phyloP scores from a whole-genome alignment of 139 green algal species.

The Spirogloea muscicola region DNA sequence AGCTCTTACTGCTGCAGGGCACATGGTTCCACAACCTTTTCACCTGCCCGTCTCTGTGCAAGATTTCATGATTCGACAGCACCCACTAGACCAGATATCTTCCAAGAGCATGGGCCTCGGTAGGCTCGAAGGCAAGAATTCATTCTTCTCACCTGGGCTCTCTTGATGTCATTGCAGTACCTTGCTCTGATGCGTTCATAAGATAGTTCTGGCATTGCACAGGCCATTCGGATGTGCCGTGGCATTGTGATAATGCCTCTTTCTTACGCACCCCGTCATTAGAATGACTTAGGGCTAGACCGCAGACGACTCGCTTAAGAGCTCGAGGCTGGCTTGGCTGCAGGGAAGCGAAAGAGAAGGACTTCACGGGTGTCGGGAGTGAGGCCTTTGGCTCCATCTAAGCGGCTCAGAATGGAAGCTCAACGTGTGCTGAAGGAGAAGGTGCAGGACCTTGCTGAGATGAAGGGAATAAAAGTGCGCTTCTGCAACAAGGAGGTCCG shows the following conservation, averaged over 20 bases:
- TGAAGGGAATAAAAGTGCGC: slow-evolving; percentile 34
- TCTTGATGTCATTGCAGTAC: too few species aligned
- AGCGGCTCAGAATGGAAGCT: slow-evolving; percentile 32
- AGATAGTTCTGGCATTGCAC: too few species aligned
- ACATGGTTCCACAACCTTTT: slow-evolving; percentile 11
- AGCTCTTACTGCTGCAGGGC: slow-evolving; percentile 19
- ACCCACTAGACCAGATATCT: slow-evolving; percentile 36
- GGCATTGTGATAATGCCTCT: too few species aligned
- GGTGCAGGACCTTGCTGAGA: slow-evolving; percentile 40
- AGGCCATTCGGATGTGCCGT: too few species aligned
- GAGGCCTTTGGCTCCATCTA: slow-evolving; percentile 16
- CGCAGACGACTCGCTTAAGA: too few species aligned
- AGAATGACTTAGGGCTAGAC: too few species aligned
- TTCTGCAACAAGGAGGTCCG: slow-evolving; percentile 39
- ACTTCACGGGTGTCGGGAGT: background rate
- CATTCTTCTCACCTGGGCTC: too few species aligned
- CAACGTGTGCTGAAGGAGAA: slow-evolving; percentile 42
- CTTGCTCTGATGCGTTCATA: too few species aligned
- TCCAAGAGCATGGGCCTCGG: too few species aligned
- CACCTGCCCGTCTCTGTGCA: slow-evolving; percentile 28
- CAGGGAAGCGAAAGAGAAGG: background rate
- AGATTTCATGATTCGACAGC: slow-evolving; percentile 24
- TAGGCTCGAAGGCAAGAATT: too few species aligned
- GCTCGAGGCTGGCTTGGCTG: too few species aligned
- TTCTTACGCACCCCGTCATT: too few species aligned